Base-by-base conservation (phyloP, 768 basidiomycete genomes). In the Chalciporus sphaerocephalus region DNA sequence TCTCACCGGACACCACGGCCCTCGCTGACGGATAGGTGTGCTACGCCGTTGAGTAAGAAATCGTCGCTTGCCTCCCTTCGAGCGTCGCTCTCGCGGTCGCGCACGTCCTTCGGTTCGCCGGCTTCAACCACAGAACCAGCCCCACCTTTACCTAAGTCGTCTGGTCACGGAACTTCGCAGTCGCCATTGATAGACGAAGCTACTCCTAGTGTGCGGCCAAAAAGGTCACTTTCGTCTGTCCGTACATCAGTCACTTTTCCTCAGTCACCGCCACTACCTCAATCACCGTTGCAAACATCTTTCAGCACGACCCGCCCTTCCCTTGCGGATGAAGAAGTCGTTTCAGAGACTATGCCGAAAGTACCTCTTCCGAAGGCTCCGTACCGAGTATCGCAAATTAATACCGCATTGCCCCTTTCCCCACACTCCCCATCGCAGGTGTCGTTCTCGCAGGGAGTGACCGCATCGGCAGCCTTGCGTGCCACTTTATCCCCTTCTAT, bases 391-490 rank as follows among this genome's bases (percentile, higher is more conserved):
- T 5, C 30, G 30, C 30, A 32, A n/a, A 32, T 32, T n/a, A 7
- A 32, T n/a, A 32, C 15, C 30, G 9, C 30, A 32, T 32, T n/a
- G 13, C 1, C 13, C n/a, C 13, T n/a, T 13, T 9, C n/a, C 30
- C 30, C 30, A 6, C n/a, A 15, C 7, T 32, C 30, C 30, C 30
- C 30, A 32, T 32, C 30, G n/a, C 30, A 32, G n/a, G 30, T 32
- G 30, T 32, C 30, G 7, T 32, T 67, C 5, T 50, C 55, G 0
- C 48, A 58, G 2, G 0, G 23, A 0, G 38, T 44, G 4, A 17
- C 30, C 2, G 27, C 16, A 7, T 56, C 60, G 1, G 43, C 40
- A 5, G 58, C 47, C 17, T 65, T 65, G 8, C 52, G 46, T 17
- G 15, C 40, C 5, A 61, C 63, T 18, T 25, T 56, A 1, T 21